Percentiles rank a stretch among this genome's conserved stretches.
phyloP scores from a whole-genome alignment of 352 stramenopile species.

The Phytophthora megakarya region DNA sequence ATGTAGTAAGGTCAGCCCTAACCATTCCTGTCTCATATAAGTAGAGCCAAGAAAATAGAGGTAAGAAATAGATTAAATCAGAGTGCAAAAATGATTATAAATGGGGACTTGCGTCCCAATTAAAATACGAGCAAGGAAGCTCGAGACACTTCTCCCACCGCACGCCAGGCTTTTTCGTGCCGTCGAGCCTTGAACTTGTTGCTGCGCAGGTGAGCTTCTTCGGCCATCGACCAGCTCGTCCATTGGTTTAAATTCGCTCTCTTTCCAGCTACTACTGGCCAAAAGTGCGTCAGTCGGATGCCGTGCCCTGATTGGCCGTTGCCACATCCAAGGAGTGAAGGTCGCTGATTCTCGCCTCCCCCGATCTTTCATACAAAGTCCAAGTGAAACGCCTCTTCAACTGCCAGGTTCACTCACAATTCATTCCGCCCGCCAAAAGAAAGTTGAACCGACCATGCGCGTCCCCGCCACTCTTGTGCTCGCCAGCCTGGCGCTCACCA shows the following conservation, averaged over 20 bases:
- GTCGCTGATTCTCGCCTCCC: constrained; percentile 28
- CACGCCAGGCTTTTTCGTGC: constrained; percentile 23
- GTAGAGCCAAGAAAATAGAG: no score
- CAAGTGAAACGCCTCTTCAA: constrained; percentile 32
- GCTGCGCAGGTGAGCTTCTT: constrained; percentile 21
- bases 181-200: constrained; percentile 24
- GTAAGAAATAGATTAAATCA: no score
- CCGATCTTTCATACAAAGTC: constrained; percentile 29
- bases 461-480: constrained; percentile 25
- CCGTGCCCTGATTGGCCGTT: constrained; percentile 21
- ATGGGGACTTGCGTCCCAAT: no score
- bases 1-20: no score
- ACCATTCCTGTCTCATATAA: no score
- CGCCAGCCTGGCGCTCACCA: constrained; percentile 33
- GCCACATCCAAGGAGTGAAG: constrained; percentile 17
- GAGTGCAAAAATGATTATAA: no score
- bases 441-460: constrained; percentile 29
- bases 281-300: neutral
- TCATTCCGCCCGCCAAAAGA: constrained; percentile 22
- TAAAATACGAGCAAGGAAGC: no score
- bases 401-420: constrained; percentile 27
- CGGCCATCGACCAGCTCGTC: neutral
- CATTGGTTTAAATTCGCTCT: constrained; percentile 14
- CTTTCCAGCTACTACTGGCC: constrained; percentile 1
- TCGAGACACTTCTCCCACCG: neutral